Base-by-base conservation (phyloP, 2,329 filamentous ascomycete genomes). In the Diaporthe citrichinensis region DNA sequence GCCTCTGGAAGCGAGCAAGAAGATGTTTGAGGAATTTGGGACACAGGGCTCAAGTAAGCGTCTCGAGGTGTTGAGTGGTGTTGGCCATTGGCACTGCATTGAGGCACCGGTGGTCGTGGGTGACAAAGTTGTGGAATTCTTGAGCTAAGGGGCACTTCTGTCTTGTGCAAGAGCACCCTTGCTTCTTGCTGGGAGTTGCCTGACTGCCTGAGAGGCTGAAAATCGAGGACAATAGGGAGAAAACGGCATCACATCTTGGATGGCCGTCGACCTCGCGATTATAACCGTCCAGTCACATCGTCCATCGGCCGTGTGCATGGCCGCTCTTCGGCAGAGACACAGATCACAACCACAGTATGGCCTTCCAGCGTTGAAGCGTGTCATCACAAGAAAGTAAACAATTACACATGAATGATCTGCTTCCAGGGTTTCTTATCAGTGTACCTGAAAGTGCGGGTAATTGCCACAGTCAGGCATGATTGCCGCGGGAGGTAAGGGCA, bases 71-170 rank as follows among this genome's bases (percentile, higher is more conserved):
- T 41, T 76, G 53, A 51, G 69, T 23, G 74, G 71, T 25, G 62
- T 76, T 39, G 74, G 74, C 0, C 74, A 76, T 36, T 76, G 74
- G 74, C 74, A 76, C 36, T 74, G 71, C 36, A 73, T 76, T 25
- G 74, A 76, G 39, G 72, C 31, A 25, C 73, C 73, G 20, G 36
- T 28, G 10, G 23, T 58, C 9, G 68, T 75, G 12, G 39, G 67
- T 20, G 58, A 75, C 44, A 62, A 72, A 15, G 51, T 75, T 28
- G 12, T 67, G 31, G 39, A 46, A 2, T 75, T 75, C 39, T 39
- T 75, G 49, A 67, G 36, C 34, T 55, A 5, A 41, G 34, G 31
- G 14, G n/a, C 44, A 23, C 23, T 9, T 5, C 2, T 25, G 61
- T 65, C 61, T 15, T 46, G 8, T 1, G 15, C 23, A 15, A 14